Evolutionary conservation across 306 rosid genomes (phyloP).

Genomic region (Malus sylvestris): DNA sequence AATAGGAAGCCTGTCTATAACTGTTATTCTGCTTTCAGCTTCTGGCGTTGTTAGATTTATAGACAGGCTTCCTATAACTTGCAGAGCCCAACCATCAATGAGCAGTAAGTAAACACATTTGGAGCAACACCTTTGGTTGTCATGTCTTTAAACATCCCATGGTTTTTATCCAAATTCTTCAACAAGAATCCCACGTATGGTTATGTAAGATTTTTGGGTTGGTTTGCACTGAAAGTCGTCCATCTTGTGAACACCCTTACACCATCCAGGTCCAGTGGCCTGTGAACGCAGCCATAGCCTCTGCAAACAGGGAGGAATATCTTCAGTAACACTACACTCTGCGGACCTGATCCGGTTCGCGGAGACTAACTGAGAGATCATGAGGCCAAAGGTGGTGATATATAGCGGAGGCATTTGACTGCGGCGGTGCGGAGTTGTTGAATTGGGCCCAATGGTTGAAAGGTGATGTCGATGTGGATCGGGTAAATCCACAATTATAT

Average conservation of each 20-base stretch:
- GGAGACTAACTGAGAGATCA: slow-evolving; percentile 56
- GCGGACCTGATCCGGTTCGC: slow-evolving; percentile 71
- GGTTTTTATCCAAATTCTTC: slow-evolving; percentile 72
- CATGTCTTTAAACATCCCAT: slow-evolving; percentile 63
- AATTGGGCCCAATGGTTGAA: background rate
- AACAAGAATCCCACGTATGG: slow-evolving; percentile 66
- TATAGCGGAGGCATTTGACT: background rate
- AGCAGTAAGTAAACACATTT: slow-evolving; percentile 78
- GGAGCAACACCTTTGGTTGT: slow-evolving; percentile 44
- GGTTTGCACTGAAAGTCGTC: slow-evolving; percentile 51
- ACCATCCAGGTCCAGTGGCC: slow-evolving; percentile 47
- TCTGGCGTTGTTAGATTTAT: no score
- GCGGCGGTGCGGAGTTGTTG: background rate
- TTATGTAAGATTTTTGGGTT: slow-evolving; percentile 52
- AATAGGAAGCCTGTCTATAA: background rate
- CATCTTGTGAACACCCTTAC: slow-evolving; percentile 64
- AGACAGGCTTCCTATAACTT: slow-evolving; percentile 15
- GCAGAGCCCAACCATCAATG: slow-evolving; percentile 77
- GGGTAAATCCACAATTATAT: no score
- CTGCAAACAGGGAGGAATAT: slow-evolving; percentile 50
- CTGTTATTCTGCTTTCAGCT: no score
- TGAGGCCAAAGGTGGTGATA: slow-evolving; percentile 44
- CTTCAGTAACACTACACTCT: slow-evolving; percentile 53
- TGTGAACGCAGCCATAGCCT: slow-evolving; percentile 75
- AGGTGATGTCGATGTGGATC: background rate